Evolutionary conservation across 176 grass and related monocot genomes (phyloP), one percentile per base, ranked within the genome.

Genomic region (Cocos nucifera): DNA sequence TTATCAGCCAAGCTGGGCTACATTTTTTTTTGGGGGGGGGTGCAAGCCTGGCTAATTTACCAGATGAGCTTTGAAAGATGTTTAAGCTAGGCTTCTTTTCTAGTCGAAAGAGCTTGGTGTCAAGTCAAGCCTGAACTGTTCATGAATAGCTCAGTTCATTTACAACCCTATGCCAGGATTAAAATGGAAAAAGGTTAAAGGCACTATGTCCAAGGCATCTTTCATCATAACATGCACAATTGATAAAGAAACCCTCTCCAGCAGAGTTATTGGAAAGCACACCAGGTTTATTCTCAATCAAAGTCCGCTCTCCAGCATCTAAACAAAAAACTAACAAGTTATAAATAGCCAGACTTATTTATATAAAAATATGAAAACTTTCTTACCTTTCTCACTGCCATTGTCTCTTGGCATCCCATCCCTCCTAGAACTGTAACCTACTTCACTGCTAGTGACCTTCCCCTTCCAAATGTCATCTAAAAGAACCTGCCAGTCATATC

Each of bases 311-410:
- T 16, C 5, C 52, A 56, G n/a, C 64, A 66, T 26, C 65, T 68
- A 8, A 51, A 68, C 4, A 56, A 55, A 55, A 57, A 39, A 39
- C 20, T 44, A 8, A 22, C 22, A 2, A 20, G 3, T 18, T 35
- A 52, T 35, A 15, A 56, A 16, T 57, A 56, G 4, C 21, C 21
- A 39, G 21, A 21, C 28, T 56, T 10, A 51, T 2, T 55, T 44
- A 44, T 44, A 53, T 23, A 10, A 35, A 54, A 68, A 8, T 2
- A 68, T 20, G 18, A 9, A 7, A 68, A 22, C 2, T 35, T 68
- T 24, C 20, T 61, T 80, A 89, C 77, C 80, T 84, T 39, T 68
- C 24, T 75, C 81, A 57, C 4, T 32, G 10, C 67, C 77, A 52
- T 74, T 71, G 55, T 29, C 50, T 30, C 70, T 67, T 30, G 73